Conservation (phyloP, 1,284 basidiomycete species). For the Irpex sp. region DNA sequence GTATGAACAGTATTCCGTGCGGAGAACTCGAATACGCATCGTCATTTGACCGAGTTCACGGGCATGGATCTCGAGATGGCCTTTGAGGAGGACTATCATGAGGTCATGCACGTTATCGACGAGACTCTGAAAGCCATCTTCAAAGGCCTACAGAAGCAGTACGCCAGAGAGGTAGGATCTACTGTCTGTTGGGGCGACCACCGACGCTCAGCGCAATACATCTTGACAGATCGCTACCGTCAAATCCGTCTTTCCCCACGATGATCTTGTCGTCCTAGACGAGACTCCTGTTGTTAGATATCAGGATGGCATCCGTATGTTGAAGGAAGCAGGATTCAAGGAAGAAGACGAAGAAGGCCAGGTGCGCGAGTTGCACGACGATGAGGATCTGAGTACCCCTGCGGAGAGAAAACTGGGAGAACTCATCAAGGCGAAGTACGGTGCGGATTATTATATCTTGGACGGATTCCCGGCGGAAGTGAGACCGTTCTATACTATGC, state of each 20-base stretch:
- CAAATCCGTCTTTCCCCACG: conserved; percentile 52
- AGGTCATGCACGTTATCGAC: conserved; percentile 35
- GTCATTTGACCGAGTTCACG: conserved; percentile 73
- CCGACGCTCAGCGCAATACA: not conserved
- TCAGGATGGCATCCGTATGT: conserved; percentile 54
- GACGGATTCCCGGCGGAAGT: conserved; percentile 63
- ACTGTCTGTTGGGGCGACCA: not conserved
- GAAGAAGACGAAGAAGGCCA: conserved; percentile 30
- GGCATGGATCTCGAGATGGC: conserved; percentile 73
- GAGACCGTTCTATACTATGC: conserved; percentile 72
- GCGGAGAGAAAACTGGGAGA: conserved; percentile 57
- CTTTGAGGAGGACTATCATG: conserved; percentile 67
- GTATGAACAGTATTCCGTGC: conserved; percentile 51
- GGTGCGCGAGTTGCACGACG: conserved; percentile 45
- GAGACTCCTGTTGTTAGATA: conserved; percentile 48
- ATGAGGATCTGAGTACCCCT: conserved; percentile 37
- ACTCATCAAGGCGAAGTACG: conserved; percentile 61
- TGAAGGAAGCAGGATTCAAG: conserved; percentile 40
- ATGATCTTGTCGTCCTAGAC: conserved; percentile 43
- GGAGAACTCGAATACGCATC: conserved; percentile 69
- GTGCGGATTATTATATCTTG: conserved; percentile 65
- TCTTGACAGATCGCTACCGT: conserved; percentile 43
- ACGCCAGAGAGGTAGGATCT: conserved; percentile 29
- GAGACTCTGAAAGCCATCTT: conserved; percentile 35
- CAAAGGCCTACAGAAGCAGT: conserved; percentile 27